Evolutionary conservation across 176 grass and related monocot genomes (phyloP).

Genomic region (Oryza longistaminata): DNA sequence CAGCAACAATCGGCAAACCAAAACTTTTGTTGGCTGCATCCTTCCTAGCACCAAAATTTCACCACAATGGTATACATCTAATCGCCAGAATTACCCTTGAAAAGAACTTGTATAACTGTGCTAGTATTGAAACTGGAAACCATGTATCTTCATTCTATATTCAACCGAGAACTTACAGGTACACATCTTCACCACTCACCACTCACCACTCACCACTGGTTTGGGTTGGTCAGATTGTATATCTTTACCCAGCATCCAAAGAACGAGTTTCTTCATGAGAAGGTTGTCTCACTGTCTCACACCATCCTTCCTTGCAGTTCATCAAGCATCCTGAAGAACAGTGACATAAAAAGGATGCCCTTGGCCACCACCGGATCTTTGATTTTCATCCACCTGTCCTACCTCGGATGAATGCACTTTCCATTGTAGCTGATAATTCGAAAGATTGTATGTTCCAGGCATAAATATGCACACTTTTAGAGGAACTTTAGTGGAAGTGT

Average conservation of each 20-base stretch:
- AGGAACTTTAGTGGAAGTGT: constrained; percentile 59
- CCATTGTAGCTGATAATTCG: constrained; percentile 92
- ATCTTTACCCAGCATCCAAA: neutral
- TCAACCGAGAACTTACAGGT: constrained; percentile 14
- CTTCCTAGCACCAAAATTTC: neutral
- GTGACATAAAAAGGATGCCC: constrained; percentile 90
- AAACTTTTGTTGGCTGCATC: constrained; percentile 1
- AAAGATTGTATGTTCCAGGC: constrained; percentile 87
- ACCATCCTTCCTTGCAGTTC: constrained; percentile 1
- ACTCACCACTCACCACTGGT: constrained; percentile 12
- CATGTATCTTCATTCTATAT: constrained; percentile 23
- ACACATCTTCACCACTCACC: constrained; percentile 5
- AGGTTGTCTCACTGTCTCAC: neutral
- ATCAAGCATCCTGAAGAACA: constrained; percentile 46
- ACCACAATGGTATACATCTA: constrained; percentile 32
- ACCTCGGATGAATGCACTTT: constrained; percentile 40
- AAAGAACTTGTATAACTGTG: constrained; percentile 6
- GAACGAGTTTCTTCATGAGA: constrained; percentile 2
- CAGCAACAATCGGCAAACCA: constrained; percentile 12
- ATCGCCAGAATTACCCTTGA: constrained; percentile 21
- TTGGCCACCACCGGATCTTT: constrained; percentile 39
- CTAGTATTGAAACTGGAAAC: constrained; percentile 3
- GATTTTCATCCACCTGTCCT: constrained; percentile 36
- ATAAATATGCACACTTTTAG: constrained; percentile 81
- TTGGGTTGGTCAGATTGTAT: neutral